Base-by-base conservation (phyloP, 768 basidiomycete species). In the Tulasnella sp. region DNA sequence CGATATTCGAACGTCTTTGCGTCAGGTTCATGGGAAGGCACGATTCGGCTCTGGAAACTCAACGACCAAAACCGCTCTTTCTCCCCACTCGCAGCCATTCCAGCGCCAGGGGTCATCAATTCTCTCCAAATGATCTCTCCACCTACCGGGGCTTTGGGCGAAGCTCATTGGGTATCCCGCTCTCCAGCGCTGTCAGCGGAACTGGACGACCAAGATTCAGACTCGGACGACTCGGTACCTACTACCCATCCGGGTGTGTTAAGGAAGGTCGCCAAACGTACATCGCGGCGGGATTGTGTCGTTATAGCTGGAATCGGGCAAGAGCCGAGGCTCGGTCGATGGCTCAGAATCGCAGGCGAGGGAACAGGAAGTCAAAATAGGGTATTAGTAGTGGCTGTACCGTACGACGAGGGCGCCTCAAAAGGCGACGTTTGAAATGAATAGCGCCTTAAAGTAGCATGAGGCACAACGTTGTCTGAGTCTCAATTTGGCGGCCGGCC, bases 21-120 rank as follows among this genome's bases (percentile, higher is more conserved):
- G 0, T 96, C 96, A 8, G 96, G 97, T 42, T 99, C 98, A 16
- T 99, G 94, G 93, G 96, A 98, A 81, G 95, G 96, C 71, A 84
- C 88, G 73, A 90, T 99, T 83, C 93, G 94, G 74, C 87, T 99
- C 84, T 99, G 98, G 97, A 92, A 94, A 83, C 87, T 99, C 42
- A 93, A 96, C 81, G 82, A 90, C 0, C 92, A 91, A 81, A 85
- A 97, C 19, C 93, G 91, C 83, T 92, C 92, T 0, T 97, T 99
- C 85, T 85, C 90, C 18, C 89, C 89, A 1, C 83, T 92, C 18
- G 92, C 91, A 19, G 89, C 88, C 7, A 85, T 97, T 27, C 86
- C 91, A 1, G 91, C 90, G 0, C 89, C 88, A 0, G 98, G 98
- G 0, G 90, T 97, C 79, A 87, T 98, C 84, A 99, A 99, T 86